These are phyloP conservation scores for Cystobasidiaceae sp. DNA, from an alignment of 1,284 basidiomycete species.

Conservation along the genomic window DNA sequence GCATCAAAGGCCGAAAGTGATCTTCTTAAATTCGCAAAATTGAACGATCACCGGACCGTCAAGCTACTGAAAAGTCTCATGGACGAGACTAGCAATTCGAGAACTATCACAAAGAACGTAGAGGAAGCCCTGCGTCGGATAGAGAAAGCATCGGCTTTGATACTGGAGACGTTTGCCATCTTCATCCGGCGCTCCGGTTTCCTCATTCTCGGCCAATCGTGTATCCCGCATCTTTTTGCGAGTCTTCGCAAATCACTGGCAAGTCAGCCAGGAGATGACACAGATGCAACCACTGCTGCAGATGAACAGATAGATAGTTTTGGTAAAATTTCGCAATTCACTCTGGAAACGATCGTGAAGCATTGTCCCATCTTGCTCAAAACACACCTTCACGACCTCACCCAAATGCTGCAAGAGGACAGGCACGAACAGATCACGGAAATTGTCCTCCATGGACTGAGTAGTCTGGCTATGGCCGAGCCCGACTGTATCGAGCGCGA, in stretches of 20 bases:
- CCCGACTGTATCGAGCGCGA: conserved; percentile 56
- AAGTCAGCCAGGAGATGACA: neutral
- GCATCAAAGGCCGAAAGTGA: conserved; percentile 69
- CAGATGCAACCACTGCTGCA: neutral
- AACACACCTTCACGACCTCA: conserved; percentile 66
- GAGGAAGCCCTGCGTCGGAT: conserved; percentile 74
- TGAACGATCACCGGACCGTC: conserved; percentile 80
- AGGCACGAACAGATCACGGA: conserved; percentile 58
- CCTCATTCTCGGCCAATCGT: conserved; percentile 75
- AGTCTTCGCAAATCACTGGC: conserved; percentile 50
- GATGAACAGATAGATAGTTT: conserved; percentile 29
- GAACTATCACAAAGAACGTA: conserved; percentile 68
- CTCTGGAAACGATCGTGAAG: conserved; percentile 64
- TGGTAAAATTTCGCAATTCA: conserved; percentile 41
- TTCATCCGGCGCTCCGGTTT: conserved; percentile 68
- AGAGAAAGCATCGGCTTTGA: conserved; percentile 61
- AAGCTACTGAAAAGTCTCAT: conserved; percentile 73
- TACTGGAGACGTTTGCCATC: conserved; percentile 64
- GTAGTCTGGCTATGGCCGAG: conserved; percentile 61
- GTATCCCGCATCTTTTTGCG: conserved; percentile 67
- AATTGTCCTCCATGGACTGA: conserved; percentile 67
- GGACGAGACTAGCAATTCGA: conserved; percentile 77
- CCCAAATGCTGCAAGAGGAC: conserved; percentile 57
- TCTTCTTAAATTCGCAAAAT: conserved; percentile 72
- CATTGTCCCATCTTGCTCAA: conserved; percentile 68